Conservation (phyloP, 495 filamentous ascomycete species). For the Daldinia childiae region DNA sequence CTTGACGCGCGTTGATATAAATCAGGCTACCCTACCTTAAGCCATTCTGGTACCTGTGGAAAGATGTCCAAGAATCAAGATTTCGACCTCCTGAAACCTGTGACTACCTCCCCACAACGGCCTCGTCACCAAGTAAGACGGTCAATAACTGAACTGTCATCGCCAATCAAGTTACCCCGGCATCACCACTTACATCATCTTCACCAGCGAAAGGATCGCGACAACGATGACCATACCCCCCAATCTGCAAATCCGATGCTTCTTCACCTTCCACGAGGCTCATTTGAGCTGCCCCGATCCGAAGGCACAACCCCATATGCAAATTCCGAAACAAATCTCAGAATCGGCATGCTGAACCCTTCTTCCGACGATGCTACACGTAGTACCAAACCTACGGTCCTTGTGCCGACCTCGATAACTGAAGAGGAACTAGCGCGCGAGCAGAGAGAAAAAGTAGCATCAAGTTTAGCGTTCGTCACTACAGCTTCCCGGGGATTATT, state of each 20-base stretch:
- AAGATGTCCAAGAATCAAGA: constrained; percentile 53
- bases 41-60: neutral
- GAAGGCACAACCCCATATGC: constrained; percentile 55
- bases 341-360: constrained; percentile 51
- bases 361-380: constrained; percentile 44
- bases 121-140: constrained; percentile 59
- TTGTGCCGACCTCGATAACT: constrained; percentile 29
- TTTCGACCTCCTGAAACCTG: constrained; percentile 39
- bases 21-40: constrained; percentile 30
- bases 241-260: constrained; percentile 43
- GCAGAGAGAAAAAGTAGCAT: constrained; percentile 54
- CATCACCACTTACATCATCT: constrained; percentile 53
- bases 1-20: constrained; percentile 18
- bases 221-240: constrained; percentile 49
- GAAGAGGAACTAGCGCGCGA: constrained; percentile 50
- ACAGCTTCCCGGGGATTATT: neutral
- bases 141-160: constrained; percentile 61
- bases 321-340: constrained; percentile 54
- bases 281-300: constrained; percentile 52
- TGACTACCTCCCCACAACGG: constrained; percentile 50
- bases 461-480: constrained; percentile 54
- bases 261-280: constrained; percentile 45
- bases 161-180: constrained; percentile 57
- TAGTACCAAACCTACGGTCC: neutral
- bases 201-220: constrained; percentile 55